Conservation (phyloP, 75 land plant species). For the Adiantum capillusveneris region DNA sequence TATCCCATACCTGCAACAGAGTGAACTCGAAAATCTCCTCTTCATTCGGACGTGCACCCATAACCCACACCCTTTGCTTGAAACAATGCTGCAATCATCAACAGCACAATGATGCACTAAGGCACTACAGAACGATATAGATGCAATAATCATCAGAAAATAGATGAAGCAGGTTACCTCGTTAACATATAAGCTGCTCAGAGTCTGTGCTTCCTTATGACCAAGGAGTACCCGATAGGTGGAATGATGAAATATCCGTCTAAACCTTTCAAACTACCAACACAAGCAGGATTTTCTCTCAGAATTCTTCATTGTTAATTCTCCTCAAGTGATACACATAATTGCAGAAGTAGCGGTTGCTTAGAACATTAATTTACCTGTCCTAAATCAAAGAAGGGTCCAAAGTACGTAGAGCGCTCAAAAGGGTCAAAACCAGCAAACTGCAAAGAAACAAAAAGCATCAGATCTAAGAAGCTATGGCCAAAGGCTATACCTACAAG, state of each 20-base stretch:
- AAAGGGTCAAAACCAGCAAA: conserved; percentile 99
- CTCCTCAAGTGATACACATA: too few species aligned
- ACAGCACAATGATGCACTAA: neutral
- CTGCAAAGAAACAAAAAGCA: conserved; percentile 25
- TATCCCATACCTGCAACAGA: conserved; percentile 63
- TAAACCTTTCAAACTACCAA: conserved; percentile 82
- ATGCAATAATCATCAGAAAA: too few species aligned
- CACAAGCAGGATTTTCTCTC: neutral
- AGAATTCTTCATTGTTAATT: too few species aligned
- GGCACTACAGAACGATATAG: neutral
- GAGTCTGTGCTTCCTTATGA: conserved; percentile 68
- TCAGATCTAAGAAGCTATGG: neutral
- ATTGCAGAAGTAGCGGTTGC: too few species aligned
- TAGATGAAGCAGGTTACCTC: conserved; percentile 40
- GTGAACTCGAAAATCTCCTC: conserved; percentile 89
- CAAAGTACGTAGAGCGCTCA: conserved; percentile 86
- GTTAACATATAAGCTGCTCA: conserved; percentile 79
- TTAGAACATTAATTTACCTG: conserved; percentile 65
- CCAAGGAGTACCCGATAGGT: conserved; percentile 72
- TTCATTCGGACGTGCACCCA: conserved; percentile 85
- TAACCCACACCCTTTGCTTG: conserved; percentile 81
- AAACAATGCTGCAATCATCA: conserved; percentile 66
- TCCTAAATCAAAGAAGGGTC: conserved; percentile 90
- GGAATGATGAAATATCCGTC: conserved; percentile 92
- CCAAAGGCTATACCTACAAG: too few species aligned